A percentile compares a stretch with the other conserved stretches of the same genome.
Conservation (phyloP, 139 green algal genomes). For the Chlorella sp. region DNA sequence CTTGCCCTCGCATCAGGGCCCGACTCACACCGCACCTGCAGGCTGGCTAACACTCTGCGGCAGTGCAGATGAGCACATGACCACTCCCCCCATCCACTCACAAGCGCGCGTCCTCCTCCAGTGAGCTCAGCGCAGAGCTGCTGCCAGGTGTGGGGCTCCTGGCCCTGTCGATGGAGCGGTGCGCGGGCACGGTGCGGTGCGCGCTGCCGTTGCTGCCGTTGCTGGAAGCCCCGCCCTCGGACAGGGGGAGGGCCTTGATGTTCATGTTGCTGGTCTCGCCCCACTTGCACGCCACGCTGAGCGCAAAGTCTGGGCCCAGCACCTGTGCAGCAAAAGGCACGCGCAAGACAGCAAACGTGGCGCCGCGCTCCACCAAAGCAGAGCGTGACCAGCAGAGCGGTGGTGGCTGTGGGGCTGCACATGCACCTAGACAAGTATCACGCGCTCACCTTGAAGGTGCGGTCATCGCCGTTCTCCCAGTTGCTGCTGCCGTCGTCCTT, state of each 20-base stretch:
- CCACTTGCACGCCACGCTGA: conserved; percentile 37
- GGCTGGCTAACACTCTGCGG: no score
- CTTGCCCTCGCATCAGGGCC: no score
- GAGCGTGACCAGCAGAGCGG: neutral
- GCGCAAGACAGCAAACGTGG: conserved; percentile 3
- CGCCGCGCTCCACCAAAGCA: neutral
- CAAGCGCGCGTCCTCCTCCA: conserved; percentile 1
- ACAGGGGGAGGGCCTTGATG: conserved; percentile 12
- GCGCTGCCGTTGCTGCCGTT: no score
- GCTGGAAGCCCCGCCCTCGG: no score
- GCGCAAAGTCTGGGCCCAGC: conserved; percentile 27
- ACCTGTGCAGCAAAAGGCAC: conserved; percentile 16
- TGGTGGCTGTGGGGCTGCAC: no score
- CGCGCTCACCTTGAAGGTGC: conserved; percentile 45
- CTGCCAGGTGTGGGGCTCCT: no score
- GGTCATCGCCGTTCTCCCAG: conserved; percentile 66
- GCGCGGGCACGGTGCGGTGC: no score
- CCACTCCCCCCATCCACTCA: conserved; percentile 3
- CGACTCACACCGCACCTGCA: no score
- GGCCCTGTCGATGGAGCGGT: no score
- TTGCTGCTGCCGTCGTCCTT: conserved; percentile 20
- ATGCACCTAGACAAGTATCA: no score
- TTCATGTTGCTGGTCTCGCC: conserved; percentile 17
- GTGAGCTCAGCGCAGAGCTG: neutral
- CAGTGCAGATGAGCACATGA: no score